Base-by-base conservation (phyloP, 108 stramenopile genomes). In the Nitzschia sp. region DNA sequence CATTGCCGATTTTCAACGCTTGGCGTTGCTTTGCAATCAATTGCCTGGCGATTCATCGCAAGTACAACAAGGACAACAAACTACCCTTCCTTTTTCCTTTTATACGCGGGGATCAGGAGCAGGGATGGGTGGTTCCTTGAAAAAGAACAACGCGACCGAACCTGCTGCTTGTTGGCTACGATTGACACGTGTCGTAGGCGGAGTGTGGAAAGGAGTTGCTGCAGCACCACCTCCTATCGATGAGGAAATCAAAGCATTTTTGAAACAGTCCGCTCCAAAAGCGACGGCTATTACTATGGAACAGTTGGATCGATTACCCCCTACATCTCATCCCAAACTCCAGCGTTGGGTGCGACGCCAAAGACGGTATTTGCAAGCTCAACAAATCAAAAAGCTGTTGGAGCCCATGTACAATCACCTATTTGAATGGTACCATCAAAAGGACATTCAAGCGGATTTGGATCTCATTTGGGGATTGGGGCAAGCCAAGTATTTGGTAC, bases 381-480 rank as follows among this genome's bases (percentile, higher is more conserved):
- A 70, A 56, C 26, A 40, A 10, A 51, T 66, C 26, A 79, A 78
- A 72, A 38, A 53, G 38, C 53, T 37, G 15, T 56, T 85, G 46
- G 84, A 85, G 61, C 84, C 78, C 8, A 60, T 79, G 38, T 85
- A 85, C 78, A 80, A 85, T 77, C 57, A 65, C 24, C 55, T 85
- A 8, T 85, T 85, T 63, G 84, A 85, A 77, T 79, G 80, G 78
- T 41, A 63, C 20, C 78, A 81, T 17, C 57, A 70, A 52, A 25
- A 42, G 10, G 63, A 57, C 10, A 34, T 25, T 12, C 60, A 71
- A 38, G 26, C 57, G 39, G 57, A 71, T 48, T 46, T 62, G 61
- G 84, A 85, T 40, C 55, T 85, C 7, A 68, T 85, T 53, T 85
- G 79, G 79, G 80, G 80, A 29, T 57, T 85, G 41, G 84, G 84